These are phyloP conservation scores for Fagopyrum esculentum DNA, from an alignment of 148 eudicot genomes.

Conservation along the genomic window DNA sequence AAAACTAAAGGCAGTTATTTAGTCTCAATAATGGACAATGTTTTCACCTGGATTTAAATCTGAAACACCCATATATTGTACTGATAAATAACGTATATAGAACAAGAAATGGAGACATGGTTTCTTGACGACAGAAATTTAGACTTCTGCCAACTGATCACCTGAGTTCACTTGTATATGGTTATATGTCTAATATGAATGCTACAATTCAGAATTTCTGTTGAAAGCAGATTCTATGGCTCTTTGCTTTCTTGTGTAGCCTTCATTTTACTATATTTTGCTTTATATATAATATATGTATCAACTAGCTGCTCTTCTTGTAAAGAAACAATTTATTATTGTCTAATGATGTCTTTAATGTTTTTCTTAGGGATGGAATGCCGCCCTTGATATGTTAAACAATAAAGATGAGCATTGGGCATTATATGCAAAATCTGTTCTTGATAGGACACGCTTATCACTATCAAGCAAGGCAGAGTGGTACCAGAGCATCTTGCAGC, in stretches of 20 bases:
- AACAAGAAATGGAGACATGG: neutral
- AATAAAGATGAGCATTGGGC: slow-evolving; percentile 68
- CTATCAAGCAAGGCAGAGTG: slow-evolving; percentile 85
- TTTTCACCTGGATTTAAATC: neutral
- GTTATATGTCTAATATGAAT: neutral
- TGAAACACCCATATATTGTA: neutral
- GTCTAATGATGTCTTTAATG: slow-evolving; percentile 10
- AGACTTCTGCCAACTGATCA: neutral
- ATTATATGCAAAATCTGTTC: slow-evolving; percentile 89
- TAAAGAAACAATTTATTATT: neutral
- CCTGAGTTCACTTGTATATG: neutral
- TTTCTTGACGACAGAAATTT: neutral
- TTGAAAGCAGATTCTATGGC: neutral
- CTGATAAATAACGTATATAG: neutral
- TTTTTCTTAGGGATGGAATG: slow-evolving; percentile 67
- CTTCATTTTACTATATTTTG: neutral
- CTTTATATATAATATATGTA: neutral
- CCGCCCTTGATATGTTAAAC: slow-evolving; percentile 56
- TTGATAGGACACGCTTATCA: slow-evolving; percentile 84
- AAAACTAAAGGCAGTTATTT: neutral
- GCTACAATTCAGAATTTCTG: neutral
- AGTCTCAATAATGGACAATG: neutral
- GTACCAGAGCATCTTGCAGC: slow-evolving; percentile 77
- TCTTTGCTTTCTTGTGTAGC: neutral
- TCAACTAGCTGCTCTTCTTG: neutral